Base-by-base conservation (phyloP, 164 flowering plant species). In the Umbilicus rupestris region DNA sequence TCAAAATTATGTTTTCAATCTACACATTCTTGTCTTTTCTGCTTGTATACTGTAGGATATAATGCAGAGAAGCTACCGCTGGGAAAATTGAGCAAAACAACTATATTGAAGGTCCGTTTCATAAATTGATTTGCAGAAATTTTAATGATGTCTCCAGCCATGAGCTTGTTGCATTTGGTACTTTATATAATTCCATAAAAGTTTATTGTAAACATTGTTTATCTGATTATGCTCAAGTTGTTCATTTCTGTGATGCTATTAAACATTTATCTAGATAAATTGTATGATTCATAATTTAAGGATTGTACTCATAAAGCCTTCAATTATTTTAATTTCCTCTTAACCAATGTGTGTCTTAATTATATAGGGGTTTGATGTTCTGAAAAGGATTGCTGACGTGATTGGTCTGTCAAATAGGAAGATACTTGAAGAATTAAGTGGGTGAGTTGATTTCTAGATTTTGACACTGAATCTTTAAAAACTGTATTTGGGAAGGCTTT, bases 61-160 rank as follows among this genome's bases (percentile, higher is more conserved):
- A 86, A 90, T 78, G 98, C 97, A 73, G 88, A 93, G 64, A 92
- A 87, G 70, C 67, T 93, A 81, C 98, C 98, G 6, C 88, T 93
- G 71, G 98, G 98, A 19, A 93, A 90, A 76, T 83, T 93, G 64
- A 93, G 98, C 86, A 87, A 86, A 72, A 75, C 92, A 60, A 93
- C 97, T 68, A 90, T 93, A 75, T 74, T 81, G 68, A 88, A 87
- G 98, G 97, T 83, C 68, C 70, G 70, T 29, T 31, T 67, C 24
- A 17, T 47, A 17, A 45, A 20, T 31, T 16, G 11, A 26, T 70
- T 28, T 63, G 28, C 44, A 16, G 10, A 12, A 31, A 62, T 62
- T 3, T 31, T 19, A n/a, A 16, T 15, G 4, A 50, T 31, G 7
- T 14, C 55, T n/a, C 9, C 55, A 5, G 55, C 5, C 55, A 49